Conservation (phyloP, 495 filamentous ascomycete genomes). For the Bathelium albidoporum region DNA sequence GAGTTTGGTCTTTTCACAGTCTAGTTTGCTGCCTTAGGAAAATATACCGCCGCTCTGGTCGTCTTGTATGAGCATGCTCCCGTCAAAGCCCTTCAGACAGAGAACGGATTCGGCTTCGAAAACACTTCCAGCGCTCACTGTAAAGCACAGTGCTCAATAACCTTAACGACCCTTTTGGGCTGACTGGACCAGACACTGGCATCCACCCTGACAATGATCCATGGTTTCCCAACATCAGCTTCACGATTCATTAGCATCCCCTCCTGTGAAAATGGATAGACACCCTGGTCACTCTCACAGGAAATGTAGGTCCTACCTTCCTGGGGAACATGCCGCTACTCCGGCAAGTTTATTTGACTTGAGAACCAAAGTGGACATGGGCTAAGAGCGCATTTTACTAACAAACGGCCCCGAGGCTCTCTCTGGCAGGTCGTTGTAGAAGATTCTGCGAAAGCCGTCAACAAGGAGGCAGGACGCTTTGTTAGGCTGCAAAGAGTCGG, state of each 20-base stretch:
- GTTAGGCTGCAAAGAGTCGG: not conserved
- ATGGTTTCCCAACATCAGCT: not conserved
- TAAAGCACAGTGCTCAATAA: not conserved
- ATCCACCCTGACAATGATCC: not conserved
- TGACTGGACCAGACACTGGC: conserved; percentile 1
- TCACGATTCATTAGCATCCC: not conserved
- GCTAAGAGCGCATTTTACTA: not conserved
- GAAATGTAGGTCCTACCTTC: not conserved
- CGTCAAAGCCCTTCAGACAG: no score
- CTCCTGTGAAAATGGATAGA: not conserved
- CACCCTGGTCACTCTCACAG: not conserved
- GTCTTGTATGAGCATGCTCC: no score
- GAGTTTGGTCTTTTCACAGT: no score
- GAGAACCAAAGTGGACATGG: not conserved
- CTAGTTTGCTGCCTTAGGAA: no score
- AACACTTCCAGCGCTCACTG: no score
- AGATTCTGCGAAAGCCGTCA: not conserved
- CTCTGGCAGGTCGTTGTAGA: not conserved
- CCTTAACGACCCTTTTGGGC: not conserved
- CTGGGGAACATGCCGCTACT: not conserved
- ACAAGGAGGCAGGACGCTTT: not conserved
- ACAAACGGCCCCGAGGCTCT: not conserved
- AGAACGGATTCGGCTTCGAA: no score
- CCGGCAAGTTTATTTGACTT: not conserved
- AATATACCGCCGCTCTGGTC: no score